Base-by-base conservation (phyloP, 257 asterid species). In the Salvia miltiorrhiza region DNA sequence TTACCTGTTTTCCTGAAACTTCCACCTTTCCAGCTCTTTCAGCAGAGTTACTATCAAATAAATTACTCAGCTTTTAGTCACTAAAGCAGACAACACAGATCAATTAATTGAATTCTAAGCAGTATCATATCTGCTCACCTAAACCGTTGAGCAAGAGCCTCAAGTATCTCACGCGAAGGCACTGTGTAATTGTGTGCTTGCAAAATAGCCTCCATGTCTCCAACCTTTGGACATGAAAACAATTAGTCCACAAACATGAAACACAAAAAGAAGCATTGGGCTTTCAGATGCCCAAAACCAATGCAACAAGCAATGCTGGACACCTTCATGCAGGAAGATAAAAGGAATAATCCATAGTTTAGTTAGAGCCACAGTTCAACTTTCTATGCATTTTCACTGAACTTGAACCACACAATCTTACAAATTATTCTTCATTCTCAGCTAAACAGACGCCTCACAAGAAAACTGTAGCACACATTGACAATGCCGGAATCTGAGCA, bases 121-220 rank as follows among this genome's bases (percentile, higher is more conserved):
- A 41, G 39, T 39, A 26, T 13, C 4, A 1, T 10, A 67, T 61
- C 70, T 20, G 12, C 58, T 40, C 71, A 90, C 98, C 97, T 90
- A 72, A 93, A 93, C 78, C 88, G 89, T 54, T 83, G 88, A 52
- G 98, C 95, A 75, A 93, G 96, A 77, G 89, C 81, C n/a, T 77
- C 89, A 6, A 90, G 92, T 75, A 87, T 57, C 72, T 93, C 97
- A 3, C 95, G 96, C 9, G 85, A 48, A 4, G 98, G 98, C 61
- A 93, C 88, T 47, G 82, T 71, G 59, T 70, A 78, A 52, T 84
- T 78, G 84, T 93, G 93, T 49, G 86, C 98, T 75, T 88, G 93
- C 77, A 93, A 70, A 55, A 88, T 81, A 56, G 86, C 76, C 67
- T 93, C 97, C 98, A 93, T 93, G 81, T 93, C 98, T 35, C 86